These are phyloP conservation scores for Suaeda aralocaspica DNA, from an alignment of 148 eudicot genomes.

Conservation along the genomic window DNA sequence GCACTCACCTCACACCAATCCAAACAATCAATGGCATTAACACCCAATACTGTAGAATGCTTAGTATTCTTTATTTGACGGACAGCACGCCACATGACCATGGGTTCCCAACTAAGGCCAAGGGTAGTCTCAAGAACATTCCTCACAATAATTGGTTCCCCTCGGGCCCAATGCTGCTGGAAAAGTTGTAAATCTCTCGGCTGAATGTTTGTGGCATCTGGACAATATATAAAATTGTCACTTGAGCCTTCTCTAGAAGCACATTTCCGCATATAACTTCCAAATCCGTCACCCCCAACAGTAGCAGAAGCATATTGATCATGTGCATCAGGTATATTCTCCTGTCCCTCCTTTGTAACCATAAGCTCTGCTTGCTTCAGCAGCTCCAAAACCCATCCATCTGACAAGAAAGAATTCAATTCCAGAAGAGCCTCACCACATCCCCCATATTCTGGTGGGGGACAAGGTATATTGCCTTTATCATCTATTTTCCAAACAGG, in stretches of 20 bases:
- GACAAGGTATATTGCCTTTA: constrained; percentile 50
- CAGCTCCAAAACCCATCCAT: constrained; percentile 34
- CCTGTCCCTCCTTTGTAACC: not conserved
- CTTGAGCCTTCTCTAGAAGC: constrained; percentile 40
- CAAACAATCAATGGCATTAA: constrained; percentile 49
- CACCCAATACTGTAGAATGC: constrained; percentile 28
- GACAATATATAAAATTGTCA: constrained; percentile 49
- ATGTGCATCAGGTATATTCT: constrained; percentile 11
- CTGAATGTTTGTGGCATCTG: constrained; percentile 38
- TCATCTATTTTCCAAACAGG: constrained; percentile 41
- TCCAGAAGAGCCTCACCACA: constrained; percentile 43
- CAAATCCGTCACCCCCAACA: not conserved
- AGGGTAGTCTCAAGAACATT: constrained; percentile 44
- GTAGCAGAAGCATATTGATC: constrained; percentile 25
- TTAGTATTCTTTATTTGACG: constrained; percentile 38
- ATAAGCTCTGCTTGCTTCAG: constrained; percentile 39
- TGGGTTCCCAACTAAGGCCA: constrained; percentile 70
- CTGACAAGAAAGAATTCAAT: constrained; percentile 30
- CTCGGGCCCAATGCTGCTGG: constrained; percentile 57
- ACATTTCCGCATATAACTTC: constrained; percentile 30
- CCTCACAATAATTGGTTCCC: constrained; percentile 52
- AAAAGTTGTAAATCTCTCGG: constrained; percentile 40
- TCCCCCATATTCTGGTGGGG: constrained; percentile 38
- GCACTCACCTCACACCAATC: constrained; percentile 59
- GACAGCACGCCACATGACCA: constrained; percentile 76